Conservation (phyloP, 2,329 filamentous ascomycete species). For the Capronia coronata region DNA sequence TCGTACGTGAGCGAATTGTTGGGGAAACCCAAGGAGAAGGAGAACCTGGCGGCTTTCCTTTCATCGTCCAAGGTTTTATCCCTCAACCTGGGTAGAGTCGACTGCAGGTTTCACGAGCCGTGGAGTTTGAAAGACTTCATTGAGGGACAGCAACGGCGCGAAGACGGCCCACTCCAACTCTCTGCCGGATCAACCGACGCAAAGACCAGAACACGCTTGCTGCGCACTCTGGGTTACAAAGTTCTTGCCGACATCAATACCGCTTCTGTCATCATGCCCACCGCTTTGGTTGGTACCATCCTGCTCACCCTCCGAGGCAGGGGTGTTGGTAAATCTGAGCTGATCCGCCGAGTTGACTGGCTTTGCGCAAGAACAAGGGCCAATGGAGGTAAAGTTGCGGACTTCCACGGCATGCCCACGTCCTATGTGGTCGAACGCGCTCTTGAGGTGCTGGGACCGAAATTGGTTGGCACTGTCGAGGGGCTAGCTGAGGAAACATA, state of each 20-base stretch:
- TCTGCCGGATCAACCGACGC: constrained; percentile 3
- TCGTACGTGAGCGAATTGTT: constrained; percentile 92
- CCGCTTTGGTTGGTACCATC: constrained; percentile 88
- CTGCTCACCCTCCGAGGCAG: constrained; percentile 83
- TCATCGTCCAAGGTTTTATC: constrained; percentile 82
- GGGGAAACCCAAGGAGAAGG: constrained; percentile 89
- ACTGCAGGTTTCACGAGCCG: constrained; percentile 92
- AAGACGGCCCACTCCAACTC: constrained; percentile 41
- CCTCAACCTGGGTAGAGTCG: constrained; percentile 80
- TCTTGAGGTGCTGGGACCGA: constrained; percentile 82
- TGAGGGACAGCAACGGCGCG: constrained; percentile 61
- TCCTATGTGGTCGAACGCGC: constrained; percentile 80
- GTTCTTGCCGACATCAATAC: constrained; percentile 91
- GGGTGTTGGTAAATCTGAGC: constrained; percentile 79
- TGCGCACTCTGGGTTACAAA: constrained; percentile 84
- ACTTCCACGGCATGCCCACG: constrained; percentile 77
- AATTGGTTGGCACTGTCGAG: constrained; percentile 72
- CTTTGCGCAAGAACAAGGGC: constrained; percentile 71
- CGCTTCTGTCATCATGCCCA: constrained; percentile 97
- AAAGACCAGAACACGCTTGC: constrained; percentile 57
- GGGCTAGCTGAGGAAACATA: constrained; percentile 85
- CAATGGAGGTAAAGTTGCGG: constrained; percentile 86
- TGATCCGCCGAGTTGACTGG: constrained; percentile 86
- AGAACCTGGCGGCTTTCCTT: constrained; percentile 86
- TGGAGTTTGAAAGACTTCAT: constrained; percentile 86